These are phyloP conservation scores for Aureobasidium namibiae DNA, from an alignment of 2,329 filamentous ascomycete species.

Conservation along the genomic window DNA sequence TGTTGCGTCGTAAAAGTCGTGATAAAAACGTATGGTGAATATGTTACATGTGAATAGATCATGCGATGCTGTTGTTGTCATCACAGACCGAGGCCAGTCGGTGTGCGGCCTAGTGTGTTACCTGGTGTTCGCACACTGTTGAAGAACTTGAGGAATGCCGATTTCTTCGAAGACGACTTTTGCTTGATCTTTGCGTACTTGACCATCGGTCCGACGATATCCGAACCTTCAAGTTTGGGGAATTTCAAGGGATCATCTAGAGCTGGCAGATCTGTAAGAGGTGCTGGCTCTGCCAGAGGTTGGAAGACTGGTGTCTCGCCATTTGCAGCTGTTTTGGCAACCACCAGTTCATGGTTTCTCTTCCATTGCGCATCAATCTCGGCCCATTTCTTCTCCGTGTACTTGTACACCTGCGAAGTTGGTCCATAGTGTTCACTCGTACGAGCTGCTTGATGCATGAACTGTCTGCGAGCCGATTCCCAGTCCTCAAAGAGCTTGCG, in stretches of 20 bases:
- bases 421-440: conserved; percentile 85
- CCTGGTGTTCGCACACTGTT: conserved; percentile 21
- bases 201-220: conserved; percentile 90
- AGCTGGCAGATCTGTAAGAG: conserved; percentile 56
- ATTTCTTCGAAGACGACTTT: conserved; percentile 21
- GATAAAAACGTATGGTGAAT: conserved; percentile 10
- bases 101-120: conserved; percentile 8
- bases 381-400: conserved; percentile 85
- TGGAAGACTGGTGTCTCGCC: conserved; percentile 32
- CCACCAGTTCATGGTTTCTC: conserved; percentile 56
- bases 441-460: conserved; percentile 78
- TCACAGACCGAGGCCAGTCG: conserved; percentile 3
- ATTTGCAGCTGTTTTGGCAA: conserved; percentile 31
- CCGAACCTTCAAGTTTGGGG: conserved; percentile 76
- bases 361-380: conserved; percentile 71
- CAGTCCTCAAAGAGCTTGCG: conserved; percentile 67
- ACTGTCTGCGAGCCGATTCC: conserved; percentile 76
- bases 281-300: conserved; percentile 36
- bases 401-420: conserved; percentile 78
- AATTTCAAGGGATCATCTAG: conserved; percentile 76
- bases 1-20: conserved; percentile 10
- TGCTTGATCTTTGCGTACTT: conserved; percentile 31
- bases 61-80: background rate
- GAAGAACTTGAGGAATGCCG: conserved; percentile 27
- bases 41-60: conserved; percentile 3